These are phyloP conservation scores for Fusarium sp. DNA, from an alignment of 2,329 filamentous ascomycete species.

Conservation along the genomic window DNA sequence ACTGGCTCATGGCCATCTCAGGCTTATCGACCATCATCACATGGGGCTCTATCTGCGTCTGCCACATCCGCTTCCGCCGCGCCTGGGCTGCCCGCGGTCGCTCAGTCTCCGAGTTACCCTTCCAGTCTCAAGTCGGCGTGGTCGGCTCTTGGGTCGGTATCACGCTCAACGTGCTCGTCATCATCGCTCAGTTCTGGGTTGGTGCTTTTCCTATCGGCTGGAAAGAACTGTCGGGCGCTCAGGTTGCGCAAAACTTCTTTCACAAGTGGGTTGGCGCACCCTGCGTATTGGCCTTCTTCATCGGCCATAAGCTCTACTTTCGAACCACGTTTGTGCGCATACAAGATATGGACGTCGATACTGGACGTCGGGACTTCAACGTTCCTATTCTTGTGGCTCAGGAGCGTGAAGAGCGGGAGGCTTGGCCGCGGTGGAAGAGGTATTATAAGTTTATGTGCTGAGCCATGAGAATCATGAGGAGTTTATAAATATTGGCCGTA, in stretches of 20 bases:
- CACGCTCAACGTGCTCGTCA: slow-evolving; percentile 77
- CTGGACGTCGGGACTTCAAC: slow-evolving; percentile 87
- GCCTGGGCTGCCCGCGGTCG: slow-evolving; percentile 80
- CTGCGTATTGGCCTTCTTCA: slow-evolving; percentile 74
- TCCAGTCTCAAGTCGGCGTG: slow-evolving; percentile 81
- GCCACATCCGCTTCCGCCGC: slow-evolving; percentile 89
- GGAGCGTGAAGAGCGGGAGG: slow-evolving; percentile 77
- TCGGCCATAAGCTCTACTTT: slow-evolving; percentile 80
- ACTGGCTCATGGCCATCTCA: slow-evolving; percentile 82
- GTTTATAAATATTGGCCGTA: background rate
- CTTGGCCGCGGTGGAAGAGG: slow-evolving; percentile 82
- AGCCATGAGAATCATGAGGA: background rate
- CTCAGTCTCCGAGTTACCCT: slow-evolving; percentile 81
- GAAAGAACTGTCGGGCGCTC: slow-evolving; percentile 52
- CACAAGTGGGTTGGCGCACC: slow-evolving; percentile 76
- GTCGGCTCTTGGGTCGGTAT: slow-evolving; percentile 85
- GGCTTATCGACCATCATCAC: slow-evolving; percentile 81
- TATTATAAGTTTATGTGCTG: slow-evolving; percentile 79
- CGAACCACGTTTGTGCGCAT: slow-evolving; percentile 74
- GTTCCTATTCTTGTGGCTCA: slow-evolving; percentile 81
- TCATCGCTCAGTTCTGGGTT: slow-evolving; percentile 89
- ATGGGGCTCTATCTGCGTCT: slow-evolving; percentile 87
- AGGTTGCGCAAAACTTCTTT: slow-evolving; percentile 76
- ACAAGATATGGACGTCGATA: slow-evolving; percentile 86
- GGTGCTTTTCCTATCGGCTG: slow-evolving; percentile 80